Evolutionary conservation across 2,329 filamentous ascomycete genomes (phyloP).

Genomic region (Cytospora piceicola): DNA sequence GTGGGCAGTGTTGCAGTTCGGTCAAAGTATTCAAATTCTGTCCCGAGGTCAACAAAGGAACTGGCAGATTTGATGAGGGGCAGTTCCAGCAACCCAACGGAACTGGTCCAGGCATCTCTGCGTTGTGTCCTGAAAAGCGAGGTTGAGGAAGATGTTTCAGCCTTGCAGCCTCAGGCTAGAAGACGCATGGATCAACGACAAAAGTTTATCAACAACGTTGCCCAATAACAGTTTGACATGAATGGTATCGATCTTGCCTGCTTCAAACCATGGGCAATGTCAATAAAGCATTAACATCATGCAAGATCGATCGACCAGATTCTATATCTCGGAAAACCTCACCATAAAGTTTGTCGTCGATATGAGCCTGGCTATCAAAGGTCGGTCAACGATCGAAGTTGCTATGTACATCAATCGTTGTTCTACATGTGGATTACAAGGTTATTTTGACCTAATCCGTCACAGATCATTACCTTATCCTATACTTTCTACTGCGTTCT

Average conservation of each 20-base stretch:
- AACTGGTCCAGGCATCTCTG: constrained; percentile 27
- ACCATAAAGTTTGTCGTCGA: neutral
- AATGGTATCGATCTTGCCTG: neutral
- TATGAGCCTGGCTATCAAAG: neutral
- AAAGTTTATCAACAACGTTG: neutral
- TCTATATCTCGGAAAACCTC: neutral
- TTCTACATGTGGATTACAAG: too few species aligned
- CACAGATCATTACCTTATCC: too few species aligned
- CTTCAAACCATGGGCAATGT: neutral
- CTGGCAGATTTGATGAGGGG: neutral
- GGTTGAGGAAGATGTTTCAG: constrained; percentile 25
- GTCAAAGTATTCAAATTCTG: neutral
- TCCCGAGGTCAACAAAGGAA: neutral
- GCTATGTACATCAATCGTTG: neutral
- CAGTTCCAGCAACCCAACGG: neutral
- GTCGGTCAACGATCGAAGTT: neutral
- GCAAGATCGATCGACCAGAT: neutral
- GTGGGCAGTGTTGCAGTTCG: neutral
- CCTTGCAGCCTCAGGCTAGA: constrained; percentile 29
- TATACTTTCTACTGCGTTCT: too few species aligned
- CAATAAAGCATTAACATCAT: neutral
- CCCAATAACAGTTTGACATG: neutral
- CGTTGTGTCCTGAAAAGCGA: constrained; percentile 32
- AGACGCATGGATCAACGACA: neutral
- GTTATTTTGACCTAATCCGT: too few species aligned